These are phyloP conservation scores for Nicotiana obtusifolia DNA, from an alignment of 257 asterid species.

Conservation along the genomic window DNA sequence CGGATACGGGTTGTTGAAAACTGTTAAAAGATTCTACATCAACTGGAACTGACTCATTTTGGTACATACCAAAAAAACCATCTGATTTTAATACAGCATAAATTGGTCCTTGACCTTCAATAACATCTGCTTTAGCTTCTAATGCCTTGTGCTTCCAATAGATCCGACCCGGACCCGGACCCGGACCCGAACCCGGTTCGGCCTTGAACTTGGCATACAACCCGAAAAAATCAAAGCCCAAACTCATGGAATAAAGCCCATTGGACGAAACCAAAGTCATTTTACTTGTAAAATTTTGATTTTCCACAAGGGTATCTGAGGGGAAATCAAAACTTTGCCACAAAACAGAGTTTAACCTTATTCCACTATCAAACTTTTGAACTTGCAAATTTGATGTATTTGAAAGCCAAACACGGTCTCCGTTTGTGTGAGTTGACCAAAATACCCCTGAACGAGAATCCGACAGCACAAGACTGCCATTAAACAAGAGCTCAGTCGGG, in stretches of 20 bases:
- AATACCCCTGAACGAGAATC: slow-evolving; percentile 54
- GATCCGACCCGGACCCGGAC: slow-evolving; percentile 43
- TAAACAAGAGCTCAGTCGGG: slow-evolving; percentile 47
- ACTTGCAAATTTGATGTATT: slow-evolving; percentile 60
- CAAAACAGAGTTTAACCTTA: not conserved
- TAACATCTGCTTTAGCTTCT: slow-evolving; percentile 61
- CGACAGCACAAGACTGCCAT: slow-evolving; percentile 67
- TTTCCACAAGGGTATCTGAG: slow-evolving; percentile 75
- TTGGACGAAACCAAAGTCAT: slow-evolving; percentile 62
- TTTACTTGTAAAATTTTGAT: slow-evolving; percentile 60
- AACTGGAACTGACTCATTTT: slow-evolving; percentile 54
- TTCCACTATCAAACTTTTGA: slow-evolving; percentile 14
- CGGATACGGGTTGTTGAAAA: slow-evolving; percentile 49
- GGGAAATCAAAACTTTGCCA: slow-evolving; percentile 91
- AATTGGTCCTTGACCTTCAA: slow-evolving; percentile 51
- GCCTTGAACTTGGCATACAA: slow-evolving; percentile 37
- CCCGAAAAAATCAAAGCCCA: slow-evolving; percentile 66
- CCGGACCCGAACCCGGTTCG: slow-evolving; percentile 32
- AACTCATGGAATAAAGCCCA: slow-evolving; percentile 64
- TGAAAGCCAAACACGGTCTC: slow-evolving; percentile 67
- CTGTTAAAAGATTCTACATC: slow-evolving; percentile 73
- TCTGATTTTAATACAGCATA: slow-evolving; percentile 45
- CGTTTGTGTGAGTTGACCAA: slow-evolving; percentile 70
- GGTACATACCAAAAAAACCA: slow-evolving; percentile 82
- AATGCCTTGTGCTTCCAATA: slow-evolving; percentile 62